These are phyloP conservation scores for Reutealis trisperma DNA, from an alignment of 345 rosid species.

Conservation along the genomic window DNA sequence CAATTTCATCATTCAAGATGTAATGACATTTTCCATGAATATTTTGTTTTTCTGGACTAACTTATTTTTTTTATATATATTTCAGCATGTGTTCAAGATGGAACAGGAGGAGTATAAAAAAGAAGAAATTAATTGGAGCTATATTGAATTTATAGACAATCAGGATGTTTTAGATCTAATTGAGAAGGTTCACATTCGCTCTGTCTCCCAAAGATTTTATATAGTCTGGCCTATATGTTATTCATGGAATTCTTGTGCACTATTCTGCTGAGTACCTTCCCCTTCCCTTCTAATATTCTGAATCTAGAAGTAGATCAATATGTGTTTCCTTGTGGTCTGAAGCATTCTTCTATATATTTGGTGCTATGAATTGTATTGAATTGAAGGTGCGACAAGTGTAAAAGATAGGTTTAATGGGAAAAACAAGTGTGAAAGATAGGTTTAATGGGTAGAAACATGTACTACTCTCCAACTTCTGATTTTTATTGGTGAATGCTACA, in stretches of 20 bases:
- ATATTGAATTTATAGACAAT: conserved; percentile 95
- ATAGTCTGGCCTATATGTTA: not conserved
- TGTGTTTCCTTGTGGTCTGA: not conserved
- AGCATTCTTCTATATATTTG: not conserved
- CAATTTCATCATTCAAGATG: conserved; percentile 15
- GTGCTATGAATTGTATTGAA: not conserved
- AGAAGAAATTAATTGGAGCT: conserved; percentile 98
- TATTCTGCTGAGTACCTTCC: not conserved
- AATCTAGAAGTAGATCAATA: not conserved
- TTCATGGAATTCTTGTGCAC: not conserved
- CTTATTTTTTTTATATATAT: conserved; percentile 21
- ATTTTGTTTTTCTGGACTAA: not conserved
- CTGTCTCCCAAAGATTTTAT: conserved; percentile 2
- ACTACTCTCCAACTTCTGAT: not conserved
- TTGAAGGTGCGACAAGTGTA: not conserved
- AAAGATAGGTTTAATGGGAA: not conserved
- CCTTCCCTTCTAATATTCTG: not conserved
- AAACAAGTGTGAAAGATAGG: not conserved
- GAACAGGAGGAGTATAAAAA: conserved; percentile 96
- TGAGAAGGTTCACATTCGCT: conserved; percentile 70
- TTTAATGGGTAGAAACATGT: not conserved
- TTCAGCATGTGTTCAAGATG: conserved; percentile 99
- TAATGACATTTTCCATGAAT: conserved; percentile 6
- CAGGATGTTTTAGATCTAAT: conserved; percentile 97
- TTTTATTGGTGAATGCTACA: not conserved